A percentile compares a stretch with the other conserved stretches of the same genome.
These are phyloP conservation scores for Ceratocystis albifundus DNA, from an alignment of 2,329 filamentous ascomycete species.

Conservation along the genomic window DNA sequence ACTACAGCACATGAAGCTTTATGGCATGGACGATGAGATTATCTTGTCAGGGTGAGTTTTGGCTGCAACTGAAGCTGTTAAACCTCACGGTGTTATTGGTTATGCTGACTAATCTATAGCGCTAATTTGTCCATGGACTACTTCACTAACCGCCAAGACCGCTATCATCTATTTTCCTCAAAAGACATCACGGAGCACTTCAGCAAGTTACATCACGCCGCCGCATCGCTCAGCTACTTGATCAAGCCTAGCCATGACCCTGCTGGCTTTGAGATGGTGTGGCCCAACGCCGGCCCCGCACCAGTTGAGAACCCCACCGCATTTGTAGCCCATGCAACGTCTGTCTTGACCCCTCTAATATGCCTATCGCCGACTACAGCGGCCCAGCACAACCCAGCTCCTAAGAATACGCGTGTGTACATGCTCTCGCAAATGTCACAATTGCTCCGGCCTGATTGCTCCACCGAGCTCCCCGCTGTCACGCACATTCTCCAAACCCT, in stretches of 20 bases:
- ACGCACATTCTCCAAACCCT: slow-evolving; percentile 61
- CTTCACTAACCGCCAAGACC: slow-evolving; percentile 88
- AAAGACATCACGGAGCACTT: slow-evolving; percentile 74
- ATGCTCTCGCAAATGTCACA: slow-evolving; percentile 81
- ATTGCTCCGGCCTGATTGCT: slow-evolving; percentile 64
- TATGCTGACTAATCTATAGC: slow-evolving; percentile 27
- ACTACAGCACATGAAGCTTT: slow-evolving; percentile 97
- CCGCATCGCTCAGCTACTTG: slow-evolving; percentile 70
- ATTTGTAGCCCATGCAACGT: slow-evolving; percentile 60
- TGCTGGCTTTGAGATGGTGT: slow-evolving; percentile 51
- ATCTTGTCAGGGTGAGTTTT: slow-evolving; percentile 68
- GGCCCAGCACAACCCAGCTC: slow-evolving; percentile 24
- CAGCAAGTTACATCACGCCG: slow-evolving; percentile 59
- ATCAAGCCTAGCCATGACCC: slow-evolving; percentile 49
- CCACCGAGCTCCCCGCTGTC: slow-evolving; percentile 78
- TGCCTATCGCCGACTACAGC: slow-evolving; percentile 29
- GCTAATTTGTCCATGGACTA: slow-evolving; percentile 90
- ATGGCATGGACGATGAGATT: slow-evolving; percentile 88
- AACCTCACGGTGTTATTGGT: neutral
- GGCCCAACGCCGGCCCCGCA: slow-evolving; percentile 72
- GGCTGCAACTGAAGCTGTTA: neutral
- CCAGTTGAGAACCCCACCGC: slow-evolving; percentile 58
- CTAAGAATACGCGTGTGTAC: slow-evolving; percentile 61
- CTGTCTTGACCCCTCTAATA: slow-evolving; percentile 55
- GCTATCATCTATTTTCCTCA: slow-evolving; percentile 84